Conservation (phyloP, 169 alveolate species). For the Eimeria maxima region DNA sequence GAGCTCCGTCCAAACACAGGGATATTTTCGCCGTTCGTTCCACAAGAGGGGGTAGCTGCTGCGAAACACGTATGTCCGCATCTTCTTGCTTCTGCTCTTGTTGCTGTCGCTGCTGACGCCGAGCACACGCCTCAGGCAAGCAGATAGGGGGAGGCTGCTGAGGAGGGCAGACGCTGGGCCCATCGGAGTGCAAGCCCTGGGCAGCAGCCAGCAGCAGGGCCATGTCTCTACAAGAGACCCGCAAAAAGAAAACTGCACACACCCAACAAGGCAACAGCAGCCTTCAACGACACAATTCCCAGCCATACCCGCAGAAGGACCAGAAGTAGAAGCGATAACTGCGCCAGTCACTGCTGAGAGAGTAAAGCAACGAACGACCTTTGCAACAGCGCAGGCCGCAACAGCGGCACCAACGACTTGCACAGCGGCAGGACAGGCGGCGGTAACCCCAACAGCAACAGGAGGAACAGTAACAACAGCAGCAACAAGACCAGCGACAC, state of each 20-base stretch:
- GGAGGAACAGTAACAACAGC: not conserved
- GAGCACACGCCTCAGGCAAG: conserved; percentile 23
- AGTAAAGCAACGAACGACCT: not conserved
- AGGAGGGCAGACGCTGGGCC: conserved; percentile 81
- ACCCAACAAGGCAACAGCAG: not conserved
- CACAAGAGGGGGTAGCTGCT: conserved; percentile 22
- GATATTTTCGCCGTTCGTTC: conserved; percentile 57
- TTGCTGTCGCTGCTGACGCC: conserved; percentile 16
- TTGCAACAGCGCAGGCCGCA: not conserved
- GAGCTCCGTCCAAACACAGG: conserved; percentile 87
- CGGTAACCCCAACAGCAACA: not conserved
- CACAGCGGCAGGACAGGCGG: not conserved
- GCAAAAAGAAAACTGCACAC: conserved; percentile 64
- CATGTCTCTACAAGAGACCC: conserved; percentile 83
- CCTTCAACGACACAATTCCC: not conserved
- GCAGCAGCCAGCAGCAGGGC: conserved; percentile 82
- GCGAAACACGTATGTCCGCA: not conserved
- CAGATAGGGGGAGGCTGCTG: conserved; percentile 80
- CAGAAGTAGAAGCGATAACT: not conserved
- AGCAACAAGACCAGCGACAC: not conserved
- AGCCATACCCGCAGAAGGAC: not conserved
- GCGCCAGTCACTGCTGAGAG: not conserved
- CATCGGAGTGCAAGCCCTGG: conserved; percentile 61
- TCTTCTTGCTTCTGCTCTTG: not conserved
- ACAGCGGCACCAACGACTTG: not conserved